Percentiles rank a stretch among this genome's conserved stretches.
Conservation (phyloP, 2,329 filamentous ascomycete genomes). For the Aspergillus jensenii region DNA sequence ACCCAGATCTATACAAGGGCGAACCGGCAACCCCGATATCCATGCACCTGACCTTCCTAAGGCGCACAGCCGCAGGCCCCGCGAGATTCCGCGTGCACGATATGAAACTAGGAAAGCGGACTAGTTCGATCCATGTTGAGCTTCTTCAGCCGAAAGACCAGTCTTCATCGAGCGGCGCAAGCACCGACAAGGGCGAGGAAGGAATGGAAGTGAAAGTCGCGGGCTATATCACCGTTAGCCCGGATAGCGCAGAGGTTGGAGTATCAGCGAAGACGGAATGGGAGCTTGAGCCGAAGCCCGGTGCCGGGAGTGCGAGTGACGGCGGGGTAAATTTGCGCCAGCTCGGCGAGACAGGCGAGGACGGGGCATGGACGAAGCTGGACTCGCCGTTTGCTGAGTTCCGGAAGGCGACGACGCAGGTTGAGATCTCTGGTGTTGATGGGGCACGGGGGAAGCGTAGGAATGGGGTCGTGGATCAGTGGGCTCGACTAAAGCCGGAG, state of each 20-base stretch:
- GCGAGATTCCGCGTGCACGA: constrained; percentile 61
- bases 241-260: constrained; percentile 60
- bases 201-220: constrained; percentile 59
- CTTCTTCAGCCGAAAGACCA: constrained; percentile 42
- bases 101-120: constrained; percentile 64
- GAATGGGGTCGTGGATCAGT: constrained; percentile 57
- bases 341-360: constrained; percentile 22
- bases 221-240: constrained; percentile 64
- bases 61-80: constrained; percentile 60
- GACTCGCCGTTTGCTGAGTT: constrained; percentile 35
- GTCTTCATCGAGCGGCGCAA: background rate
- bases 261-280: constrained; percentile 57
- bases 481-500: constrained; percentile 62
- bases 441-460: constrained; percentile 25
- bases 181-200: constrained; percentile 28
- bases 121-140: constrained; percentile 63
- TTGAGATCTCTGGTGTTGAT: constrained; percentile 46
- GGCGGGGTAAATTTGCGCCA: constrained; percentile 24
- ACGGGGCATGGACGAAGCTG: constrained; percentile 28
- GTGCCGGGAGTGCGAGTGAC: constrained; percentile 37
- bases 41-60: constrained; percentile 65
- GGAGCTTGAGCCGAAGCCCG: constrained; percentile 48
- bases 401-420: constrained; percentile 50
- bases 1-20: constrained; percentile 49
- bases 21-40: constrained; percentile 59